phyloP scores from a whole-genome alignment of 805 yeast species.

The Starmerella etchellsii region DNA sequence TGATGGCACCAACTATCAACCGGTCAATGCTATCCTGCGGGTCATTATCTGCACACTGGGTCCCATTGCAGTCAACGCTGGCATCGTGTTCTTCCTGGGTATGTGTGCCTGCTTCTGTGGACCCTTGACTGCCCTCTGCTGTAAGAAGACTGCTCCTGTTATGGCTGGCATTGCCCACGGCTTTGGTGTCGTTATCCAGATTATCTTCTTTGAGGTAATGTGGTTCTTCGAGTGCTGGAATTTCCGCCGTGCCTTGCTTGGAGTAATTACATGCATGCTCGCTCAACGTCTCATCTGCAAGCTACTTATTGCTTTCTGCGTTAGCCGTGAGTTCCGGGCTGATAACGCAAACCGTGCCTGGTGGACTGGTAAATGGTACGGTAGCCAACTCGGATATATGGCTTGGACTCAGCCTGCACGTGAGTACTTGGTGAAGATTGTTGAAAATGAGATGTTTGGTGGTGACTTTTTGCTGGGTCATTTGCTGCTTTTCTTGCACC shows the following conservation, averaged over 20 bases:
- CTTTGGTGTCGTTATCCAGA: conserved; percentile 75
- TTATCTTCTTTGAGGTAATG: conserved; percentile 83
- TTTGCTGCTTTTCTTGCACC: conserved; percentile 69
- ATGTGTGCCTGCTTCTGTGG: conserved; percentile 94
- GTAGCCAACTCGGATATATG: conserved; percentile 81
- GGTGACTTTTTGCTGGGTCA: conserved; percentile 96
- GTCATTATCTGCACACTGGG: conserved; percentile 54
- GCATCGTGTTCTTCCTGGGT: conserved; percentile 63
- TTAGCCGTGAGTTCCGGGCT: conserved; percentile 93
- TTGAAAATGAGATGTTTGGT: conserved; percentile 89
- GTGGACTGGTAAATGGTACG: conserved; percentile 99
- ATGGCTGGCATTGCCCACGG: conserved; percentile 95
- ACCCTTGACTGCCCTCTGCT: conserved; percentile 85
- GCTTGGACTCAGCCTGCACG: conserved; percentile 93
- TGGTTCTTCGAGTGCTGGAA: conserved; percentile 94
- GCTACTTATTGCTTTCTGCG: conserved; percentile 57
- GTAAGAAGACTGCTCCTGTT: conserved; percentile 93
- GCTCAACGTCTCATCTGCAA: conserved; percentile 81
- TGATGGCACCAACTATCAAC: conserved; percentile 20
- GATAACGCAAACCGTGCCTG: conserved; percentile 94
- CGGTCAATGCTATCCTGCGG: conserved; percentile 50
- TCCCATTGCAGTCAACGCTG: conserved; percentile 84
- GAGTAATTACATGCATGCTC: conserved; percentile 71
- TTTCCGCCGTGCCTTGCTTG: conserved; percentile 76
- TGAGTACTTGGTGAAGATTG: conserved; percentile 86